Evolutionary conservation across 768 basidiomycete species (phyloP).

Genomic region (Candolleomyces eurysporus): DNA sequence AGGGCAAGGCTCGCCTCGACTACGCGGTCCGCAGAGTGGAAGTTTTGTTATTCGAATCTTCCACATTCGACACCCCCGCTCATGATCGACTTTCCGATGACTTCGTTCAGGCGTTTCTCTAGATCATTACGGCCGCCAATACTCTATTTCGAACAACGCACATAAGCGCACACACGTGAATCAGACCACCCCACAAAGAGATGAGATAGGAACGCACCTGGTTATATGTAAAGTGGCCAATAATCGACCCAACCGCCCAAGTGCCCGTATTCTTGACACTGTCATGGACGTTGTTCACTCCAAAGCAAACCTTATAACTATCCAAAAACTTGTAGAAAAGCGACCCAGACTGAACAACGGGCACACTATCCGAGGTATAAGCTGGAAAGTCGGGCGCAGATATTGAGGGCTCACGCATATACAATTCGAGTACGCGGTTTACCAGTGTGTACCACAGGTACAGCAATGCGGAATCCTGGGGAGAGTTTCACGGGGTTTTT

Average conservation of each 20-base stretch:
- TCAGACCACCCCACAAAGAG: neutral
- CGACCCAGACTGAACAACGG: slow-evolving; percentile 51
- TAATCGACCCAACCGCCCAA: slow-evolving; percentile 50
- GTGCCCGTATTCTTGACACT: slow-evolving; percentile 54
- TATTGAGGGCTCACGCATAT: slow-evolving; percentile 47
- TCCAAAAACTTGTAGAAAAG: slow-evolving; percentile 52
- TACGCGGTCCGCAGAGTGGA: slow-evolving; percentile 57
- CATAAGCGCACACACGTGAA: neutral
- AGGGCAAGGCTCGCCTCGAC: slow-evolving; percentile 43
- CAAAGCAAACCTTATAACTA: slow-evolving; percentile 53
- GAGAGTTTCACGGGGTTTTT: slow-evolving; percentile 40
- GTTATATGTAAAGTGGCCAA: slow-evolving; percentile 49
- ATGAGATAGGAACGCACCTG: slow-evolving; percentile 26
- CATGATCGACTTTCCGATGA: slow-evolving; percentile 52
- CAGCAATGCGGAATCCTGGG: slow-evolving; percentile 44
- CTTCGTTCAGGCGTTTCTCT: slow-evolving; percentile 43
- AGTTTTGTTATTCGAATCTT: slow-evolving; percentile 56
- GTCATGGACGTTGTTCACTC: slow-evolving; percentile 43
- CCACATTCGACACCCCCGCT: slow-evolving; percentile 60
- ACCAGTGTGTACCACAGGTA: slow-evolving; percentile 40
- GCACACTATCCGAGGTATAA: slow-evolving; percentile 40
- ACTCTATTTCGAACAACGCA: slow-evolving; percentile 26
- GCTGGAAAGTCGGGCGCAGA: slow-evolving; percentile 39
- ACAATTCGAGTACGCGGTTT: slow-evolving; percentile 35
- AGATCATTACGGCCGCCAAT: slow-evolving; percentile 55